Conservation (phyloP, 768 basidiomycete genomes). For the Lanmaoa pseudosensibilis region DNA sequence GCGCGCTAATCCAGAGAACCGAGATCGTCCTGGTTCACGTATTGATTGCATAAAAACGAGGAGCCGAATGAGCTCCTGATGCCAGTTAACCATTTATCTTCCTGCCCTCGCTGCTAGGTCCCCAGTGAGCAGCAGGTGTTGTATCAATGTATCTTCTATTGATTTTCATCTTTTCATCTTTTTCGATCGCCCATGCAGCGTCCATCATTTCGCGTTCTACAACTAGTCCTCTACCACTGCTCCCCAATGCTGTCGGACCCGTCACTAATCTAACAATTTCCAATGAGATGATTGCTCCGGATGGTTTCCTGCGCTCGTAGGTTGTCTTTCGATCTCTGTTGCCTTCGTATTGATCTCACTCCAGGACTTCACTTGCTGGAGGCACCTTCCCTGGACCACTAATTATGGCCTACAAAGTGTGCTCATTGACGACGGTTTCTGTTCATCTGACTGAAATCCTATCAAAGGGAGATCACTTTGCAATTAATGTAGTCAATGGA, state of each 20-base stretch:
- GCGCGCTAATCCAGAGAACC: too few relatives aligned
- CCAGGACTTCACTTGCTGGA: conserved; percentile 36
- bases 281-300: conserved; percentile 45
- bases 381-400: conserved; percentile 48
- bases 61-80: neutral
- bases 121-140: neutral
- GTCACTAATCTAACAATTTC: conserved; percentile 36
- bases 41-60: neutral
- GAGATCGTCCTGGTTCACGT: neutral
- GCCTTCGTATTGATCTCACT: neutral
- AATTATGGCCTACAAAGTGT: conserved; percentile 38
- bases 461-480: conserved; percentile 39
- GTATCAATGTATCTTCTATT: conserved; percentile 15
- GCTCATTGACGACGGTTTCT: neutral
- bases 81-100: neutral
- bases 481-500: conserved; percentile 46
- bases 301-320: conserved; percentile 48
- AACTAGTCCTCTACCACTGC: neutral
- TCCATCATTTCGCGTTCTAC: conserved; percentile 17
- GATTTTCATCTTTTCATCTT: conserved; percentile 2
- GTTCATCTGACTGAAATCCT: neutral
- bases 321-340: conserved; percentile 11
- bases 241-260: conserved; percentile 14
- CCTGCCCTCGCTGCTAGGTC: neutral
- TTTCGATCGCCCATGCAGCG: conserved; percentile 15